These are phyloP conservation scores for Metschnikowia borealis DNA, from an alignment of 805 yeast species.

Conservation along the genomic window DNA sequence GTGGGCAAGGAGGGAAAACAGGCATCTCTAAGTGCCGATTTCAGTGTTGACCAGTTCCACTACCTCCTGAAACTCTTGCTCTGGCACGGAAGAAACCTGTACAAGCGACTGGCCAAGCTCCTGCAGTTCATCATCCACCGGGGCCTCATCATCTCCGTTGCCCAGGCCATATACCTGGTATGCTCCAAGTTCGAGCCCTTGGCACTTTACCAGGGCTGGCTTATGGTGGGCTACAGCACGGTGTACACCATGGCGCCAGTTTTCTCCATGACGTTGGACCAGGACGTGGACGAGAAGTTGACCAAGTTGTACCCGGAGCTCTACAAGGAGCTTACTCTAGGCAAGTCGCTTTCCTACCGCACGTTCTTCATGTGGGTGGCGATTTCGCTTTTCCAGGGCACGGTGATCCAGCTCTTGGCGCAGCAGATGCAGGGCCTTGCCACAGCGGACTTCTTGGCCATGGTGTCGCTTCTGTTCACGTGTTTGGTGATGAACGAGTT, in stretches of 20 bases:
- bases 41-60: conserved; percentile 88
- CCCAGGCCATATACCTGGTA: conserved; percentile 90
- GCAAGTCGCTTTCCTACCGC: conserved; percentile 77
- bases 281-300: conserved; percentile 84
- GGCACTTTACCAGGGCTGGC: conserved; percentile 92
- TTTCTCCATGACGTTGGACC: conserved; percentile 84
- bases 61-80: conserved; percentile 78
- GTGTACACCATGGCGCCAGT: conserved; percentile 98
- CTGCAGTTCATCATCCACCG: conserved; percentile 96
- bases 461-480: conserved; percentile 87
- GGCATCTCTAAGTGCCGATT: conserved; percentile 96
- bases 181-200: conserved; percentile 87
- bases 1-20: conserved; percentile 98
- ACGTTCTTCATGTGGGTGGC: conserved; percentile 91
- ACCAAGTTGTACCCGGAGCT: conserved; percentile 92
- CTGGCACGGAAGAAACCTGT: conserved; percentile 98
- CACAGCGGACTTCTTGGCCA: conserved; percentile 49
- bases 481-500: conserved; percentile 80
- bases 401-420: conserved; percentile 74
- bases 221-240: conserved; percentile 98
- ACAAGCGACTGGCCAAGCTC: conserved; percentile 90
- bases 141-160: conserved; percentile 88
- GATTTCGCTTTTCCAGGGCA: conserved; percentile 88
- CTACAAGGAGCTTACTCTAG: conserved; percentile 86
- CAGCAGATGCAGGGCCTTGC: conserved; percentile 70